phyloP scores from a whole-genome alignment of 805 yeast genomes.

The Danielia oregonensis region DNA sequence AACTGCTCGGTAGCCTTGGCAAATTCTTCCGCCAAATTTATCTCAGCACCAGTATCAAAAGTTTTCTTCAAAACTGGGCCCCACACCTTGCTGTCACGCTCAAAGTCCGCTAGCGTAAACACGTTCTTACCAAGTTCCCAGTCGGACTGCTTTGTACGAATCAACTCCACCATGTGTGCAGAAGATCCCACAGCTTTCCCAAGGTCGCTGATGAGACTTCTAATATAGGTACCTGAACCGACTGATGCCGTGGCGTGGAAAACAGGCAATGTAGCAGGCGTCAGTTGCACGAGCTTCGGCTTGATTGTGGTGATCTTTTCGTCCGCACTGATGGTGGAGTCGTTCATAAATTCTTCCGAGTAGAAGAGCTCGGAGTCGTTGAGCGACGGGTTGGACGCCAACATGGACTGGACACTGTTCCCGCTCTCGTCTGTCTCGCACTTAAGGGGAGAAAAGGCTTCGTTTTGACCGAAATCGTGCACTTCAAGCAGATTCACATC shows the following conservation, averaged over 20 bases:
- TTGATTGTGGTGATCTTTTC: constrained; percentile 37
- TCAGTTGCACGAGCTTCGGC: constrained; percentile 36
- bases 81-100: constrained; percentile 65
- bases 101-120: constrained; percentile 64
- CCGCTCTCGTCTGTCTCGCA: constrained; percentile 49
- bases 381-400: constrained; percentile 51
- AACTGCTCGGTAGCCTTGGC: constrained; percentile 4
- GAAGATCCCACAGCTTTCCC: constrained; percentile 78
- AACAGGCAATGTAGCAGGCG: constrained; percentile 52
- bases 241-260: constrained; percentile 75
- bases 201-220: constrained; percentile 84
- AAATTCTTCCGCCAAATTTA: constrained; percentile 25
- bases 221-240: constrained; percentile 91
- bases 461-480: constrained; percentile 52
- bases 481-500: constrained; percentile 53
- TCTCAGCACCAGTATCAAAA: constrained; percentile 32
- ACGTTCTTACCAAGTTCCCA: constrained; percentile 76
- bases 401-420: constrained; percentile 39
- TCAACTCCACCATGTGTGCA: constrained; percentile 83
- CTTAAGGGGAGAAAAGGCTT: constrained; percentile 44
- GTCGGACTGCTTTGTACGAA: constrained; percentile 72
- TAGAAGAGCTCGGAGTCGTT: constrained; percentile 60
- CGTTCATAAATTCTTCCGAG: constrained; percentile 50
- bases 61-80: constrained; percentile 56
- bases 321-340: constrained; percentile 26